These are phyloP conservation scores for Citrullus colocynthis DNA, from an alignment of 306 rosid genomes.

Conservation along the genomic window DNA sequence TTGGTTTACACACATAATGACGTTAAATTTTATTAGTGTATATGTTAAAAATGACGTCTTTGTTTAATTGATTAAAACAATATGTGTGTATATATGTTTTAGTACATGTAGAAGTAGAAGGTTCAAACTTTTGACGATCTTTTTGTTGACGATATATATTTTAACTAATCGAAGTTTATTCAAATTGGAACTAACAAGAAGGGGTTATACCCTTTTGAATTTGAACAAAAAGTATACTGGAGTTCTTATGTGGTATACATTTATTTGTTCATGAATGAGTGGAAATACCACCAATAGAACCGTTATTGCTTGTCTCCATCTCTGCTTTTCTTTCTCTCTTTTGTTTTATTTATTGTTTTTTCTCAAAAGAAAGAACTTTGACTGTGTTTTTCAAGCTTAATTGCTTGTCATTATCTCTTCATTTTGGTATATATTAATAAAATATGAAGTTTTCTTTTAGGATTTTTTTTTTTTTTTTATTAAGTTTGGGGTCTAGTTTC, in stretches of 20 bases:
- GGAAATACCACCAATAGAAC: not conserved
- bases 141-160: too few relatives aligned
- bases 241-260: not conserved
- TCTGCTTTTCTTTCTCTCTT: not conserved
- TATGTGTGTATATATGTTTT: too few relatives aligned
- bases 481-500: too few relatives aligned
- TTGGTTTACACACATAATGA: too few relatives aligned
- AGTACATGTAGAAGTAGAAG: not conserved
- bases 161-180: too few relatives aligned
- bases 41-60: too few relatives aligned
- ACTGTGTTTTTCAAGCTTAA: not conserved
- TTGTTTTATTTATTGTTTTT: not conserved
- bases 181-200: too few relatives aligned
- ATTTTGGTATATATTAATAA: not conserved
- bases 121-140: not conserved
- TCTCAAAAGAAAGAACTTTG: not conserved
- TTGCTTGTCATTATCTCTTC: not conserved
- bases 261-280: constrained; percentile 2
- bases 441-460: not conserved
- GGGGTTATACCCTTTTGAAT: not conserved
- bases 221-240: not conserved
- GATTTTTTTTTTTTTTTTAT: too few relatives aligned
- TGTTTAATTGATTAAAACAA: too few relatives aligned
- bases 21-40: too few relatives aligned
- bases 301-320: not conserved